Evolutionary conservation across 345 rosid species (phyloP), one percentile per base, ranked within the genome.

Genomic region (Gossypium australe): DNA sequence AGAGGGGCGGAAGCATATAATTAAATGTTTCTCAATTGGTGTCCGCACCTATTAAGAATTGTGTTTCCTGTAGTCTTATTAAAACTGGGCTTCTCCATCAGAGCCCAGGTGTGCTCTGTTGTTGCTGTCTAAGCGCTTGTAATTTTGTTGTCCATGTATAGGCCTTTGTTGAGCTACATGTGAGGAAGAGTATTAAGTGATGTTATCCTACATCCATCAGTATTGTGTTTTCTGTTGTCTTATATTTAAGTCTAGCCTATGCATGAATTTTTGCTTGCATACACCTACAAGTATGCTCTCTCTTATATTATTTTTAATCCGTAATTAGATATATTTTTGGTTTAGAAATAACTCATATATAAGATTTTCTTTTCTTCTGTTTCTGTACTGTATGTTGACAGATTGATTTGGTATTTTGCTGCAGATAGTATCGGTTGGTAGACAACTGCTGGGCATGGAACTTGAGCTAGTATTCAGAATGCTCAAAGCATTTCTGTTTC

Each of bases 401-500:
- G 72, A 25, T 51, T 69, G 45, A 69, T 51, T 10, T 51, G 59
- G 25, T 51, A 16, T 51, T 69, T 69, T 51, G 58, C 45, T 61
- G 68, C 79, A 96, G 99, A 83, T 93, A 89, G 83, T 90, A 51
- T 89, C 97, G 9, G 78, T 93, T 86, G 92, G 95, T 55, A 83
- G 98, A 78, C 67, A 88, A 64, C 86, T 81, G 29, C 92, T 93
- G 22, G 86, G 90, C 12, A 75, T 86, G 1, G 90, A 90, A 83
- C 87, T 93, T 80, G 97, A 82, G 75, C 94, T 93, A 60, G 92
- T 86, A 91, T 90, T 88, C 83, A 85, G 98, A 80, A 90, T 93
- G 78, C 92, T 96, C 75, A 96, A 93, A 77, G 97, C 94, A 18
- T 93, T 96, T 81, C 78, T 92, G 45, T 93, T 92, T 81, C 97